Conservation (phyloP, 306 rosid species). For the Macrotyloma uniflorum region DNA sequence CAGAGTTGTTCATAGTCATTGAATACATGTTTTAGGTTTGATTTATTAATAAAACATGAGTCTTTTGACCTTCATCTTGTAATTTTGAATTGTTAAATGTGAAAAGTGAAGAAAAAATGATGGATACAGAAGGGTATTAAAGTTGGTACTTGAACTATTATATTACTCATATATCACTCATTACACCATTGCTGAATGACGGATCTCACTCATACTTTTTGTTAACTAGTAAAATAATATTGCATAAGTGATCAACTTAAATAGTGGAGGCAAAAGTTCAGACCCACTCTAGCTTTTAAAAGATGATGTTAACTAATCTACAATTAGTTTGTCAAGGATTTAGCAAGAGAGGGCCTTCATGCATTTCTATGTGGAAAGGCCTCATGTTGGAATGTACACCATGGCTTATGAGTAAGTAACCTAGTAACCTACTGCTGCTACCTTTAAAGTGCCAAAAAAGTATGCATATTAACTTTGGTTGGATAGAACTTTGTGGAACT, state of each 20-base stretch:
- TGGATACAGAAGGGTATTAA: too few species aligned
- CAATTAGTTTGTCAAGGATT: conserved; percentile 36
- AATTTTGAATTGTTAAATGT: too few species aligned
- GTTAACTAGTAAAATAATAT: neutral
- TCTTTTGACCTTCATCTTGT: too few species aligned
- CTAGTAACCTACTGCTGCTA: conserved; percentile 24
- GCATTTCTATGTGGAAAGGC: conserved; percentile 13
- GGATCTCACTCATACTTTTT: neutral
- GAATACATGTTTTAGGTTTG: too few species aligned
- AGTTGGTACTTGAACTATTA: neutral
- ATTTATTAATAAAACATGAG: too few species aligned
- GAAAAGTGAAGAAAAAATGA: too few species aligned
- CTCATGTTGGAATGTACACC: conserved; percentile 37
- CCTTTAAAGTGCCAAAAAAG: conserved; percentile 26
- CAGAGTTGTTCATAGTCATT: neutral
- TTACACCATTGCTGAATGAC: neutral
- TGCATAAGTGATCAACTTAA: neutral
- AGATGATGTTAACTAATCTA: conserved; percentile 35
- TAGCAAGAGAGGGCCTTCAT: neutral
- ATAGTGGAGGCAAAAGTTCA: conserved; percentile 19
- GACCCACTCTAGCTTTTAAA: conserved; percentile 28
- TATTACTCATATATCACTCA: neutral
- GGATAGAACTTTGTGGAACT: neutral
- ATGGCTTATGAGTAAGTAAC: conserved; percentile 8
- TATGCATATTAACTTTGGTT: conserved; percentile 30